Conservation (phyloP, 2,329 filamentous ascomycete species). For the Cadophora gregata region DNA sequence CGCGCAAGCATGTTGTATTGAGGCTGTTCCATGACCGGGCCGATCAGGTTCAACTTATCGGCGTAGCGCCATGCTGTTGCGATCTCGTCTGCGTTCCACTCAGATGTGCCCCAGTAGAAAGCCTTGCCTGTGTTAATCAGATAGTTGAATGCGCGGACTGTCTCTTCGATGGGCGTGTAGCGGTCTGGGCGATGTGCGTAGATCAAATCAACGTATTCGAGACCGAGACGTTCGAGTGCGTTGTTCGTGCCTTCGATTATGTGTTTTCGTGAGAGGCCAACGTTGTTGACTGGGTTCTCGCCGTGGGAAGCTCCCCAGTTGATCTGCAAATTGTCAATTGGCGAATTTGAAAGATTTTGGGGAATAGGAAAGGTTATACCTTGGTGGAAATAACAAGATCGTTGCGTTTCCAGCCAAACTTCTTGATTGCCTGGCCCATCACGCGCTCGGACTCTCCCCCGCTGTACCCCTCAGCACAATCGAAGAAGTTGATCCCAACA, state of each 20-base stretch:
- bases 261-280: conserved; percentile 72
- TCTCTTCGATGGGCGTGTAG: conserved; percentile 66
- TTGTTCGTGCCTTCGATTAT: conserved; percentile 69
- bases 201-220: conserved; percentile 67
- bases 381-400: conserved; percentile 64
- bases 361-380: conserved; percentile 38
- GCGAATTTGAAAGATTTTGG: neutral
- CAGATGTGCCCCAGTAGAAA: conserved; percentile 74
- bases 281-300: conserved; percentile 68
- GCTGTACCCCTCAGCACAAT: conserved; percentile 61
- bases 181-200: conserved; percentile 66
- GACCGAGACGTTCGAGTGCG: conserved; percentile 59
- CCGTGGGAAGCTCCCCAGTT: conserved; percentile 68
- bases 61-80: conserved; percentile 66
- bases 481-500: conserved; percentile 63
- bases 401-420: conserved; percentile 61
- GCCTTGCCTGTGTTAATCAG: conserved; percentile 71
- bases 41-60: conserved; percentile 64
- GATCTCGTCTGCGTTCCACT: conserved; percentile 72
- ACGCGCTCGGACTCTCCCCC: conserved; percentile 58
- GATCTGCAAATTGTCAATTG: conserved; percentile 51
- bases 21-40: conserved; percentile 70
- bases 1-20: conserved; percentile 69
- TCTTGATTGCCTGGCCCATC: conserved; percentile 62
- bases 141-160: conserved; percentile 70